A percentile compares a stretch with the other conserved stretches of the same genome.
These are phyloP conservation scores for Orbilia quercus DNA, from an alignment of 2,329 filamentous ascomycete species.

Conservation along the genomic window DNA sequence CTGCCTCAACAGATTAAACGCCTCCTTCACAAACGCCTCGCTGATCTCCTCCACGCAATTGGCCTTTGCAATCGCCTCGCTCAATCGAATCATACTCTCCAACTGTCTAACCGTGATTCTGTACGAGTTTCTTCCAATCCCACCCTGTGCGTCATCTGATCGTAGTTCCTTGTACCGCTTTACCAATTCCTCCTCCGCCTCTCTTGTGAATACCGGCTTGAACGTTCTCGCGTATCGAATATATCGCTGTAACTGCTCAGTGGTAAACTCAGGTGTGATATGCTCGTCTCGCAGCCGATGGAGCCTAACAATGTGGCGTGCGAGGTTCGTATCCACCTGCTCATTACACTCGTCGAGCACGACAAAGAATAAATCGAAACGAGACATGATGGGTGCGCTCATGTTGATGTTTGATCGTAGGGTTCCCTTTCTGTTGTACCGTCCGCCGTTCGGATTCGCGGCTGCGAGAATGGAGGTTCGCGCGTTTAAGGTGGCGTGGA, in stretches of 20 bases:
- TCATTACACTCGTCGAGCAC: slow-evolving; percentile 98
- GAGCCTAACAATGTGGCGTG: slow-evolving; percentile 92
- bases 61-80: slow-evolving; percentile 97
- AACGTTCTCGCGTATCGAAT: slow-evolving; percentile 97
- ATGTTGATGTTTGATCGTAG: slow-evolving; percentile 97
- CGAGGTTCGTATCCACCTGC: slow-evolving; percentile 85
- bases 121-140: slow-evolving; percentile 93
- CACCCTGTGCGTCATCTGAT: slow-evolving; percentile 91
- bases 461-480: slow-evolving; percentile 94
- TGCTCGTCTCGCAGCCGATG: slow-evolving; percentile 93
- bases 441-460: slow-evolving; percentile 92
- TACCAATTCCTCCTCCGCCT: slow-evolving; percentile 85
- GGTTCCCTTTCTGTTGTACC: slow-evolving; percentile 97
- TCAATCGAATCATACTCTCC: slow-evolving; percentile 93
- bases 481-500: slow-evolving; percentile 96
- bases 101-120: slow-evolving; percentile 96
- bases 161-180: slow-evolving; percentile 95
- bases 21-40: slow-evolving; percentile 86
- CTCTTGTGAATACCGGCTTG: slow-evolving; percentile 88
- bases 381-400: slow-evolving; percentile 98
- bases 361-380: slow-evolving; percentile 98
- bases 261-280: slow-evolving; percentile 91
- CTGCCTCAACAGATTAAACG: slow-evolving; percentile 88
- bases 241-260: slow-evolving; percentile 94
- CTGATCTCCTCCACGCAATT: slow-evolving; percentile 94